phyloP scores from a whole-genome alignment of 164 flowering plant genomes.

The Aristolochia fimbriata region DNA sequence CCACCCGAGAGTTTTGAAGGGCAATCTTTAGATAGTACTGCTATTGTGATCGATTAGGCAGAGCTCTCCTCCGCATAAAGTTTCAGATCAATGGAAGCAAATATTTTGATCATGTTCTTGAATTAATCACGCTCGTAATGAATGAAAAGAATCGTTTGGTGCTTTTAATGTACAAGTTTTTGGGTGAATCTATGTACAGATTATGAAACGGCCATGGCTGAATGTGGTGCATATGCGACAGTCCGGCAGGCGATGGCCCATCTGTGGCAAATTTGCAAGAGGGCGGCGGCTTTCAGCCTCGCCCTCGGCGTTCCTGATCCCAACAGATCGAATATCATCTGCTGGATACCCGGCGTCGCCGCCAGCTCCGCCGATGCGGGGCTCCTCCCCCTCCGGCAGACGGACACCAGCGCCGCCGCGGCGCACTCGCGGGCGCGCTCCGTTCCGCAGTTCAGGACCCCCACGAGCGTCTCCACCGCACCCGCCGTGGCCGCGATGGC shows the following conservation, averaged over 20 bases:
- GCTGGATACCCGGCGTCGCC: slow-evolving; percentile 45
- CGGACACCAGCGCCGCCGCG: slow-evolving; percentile 53
- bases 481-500: slow-evolving; percentile 32
- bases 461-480: slow-evolving; percentile 27
- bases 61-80: too few relatives aligned
- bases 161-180: too few relatives aligned
- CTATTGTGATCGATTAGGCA: too few relatives aligned
- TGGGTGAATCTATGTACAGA: too few relatives aligned
- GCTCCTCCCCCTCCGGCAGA: slow-evolving; percentile 53
- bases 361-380: slow-evolving; percentile 54
- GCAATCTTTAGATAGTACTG: too few relatives aligned
- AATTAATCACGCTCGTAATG: too few relatives aligned
- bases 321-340: slow-evolving; percentile 65
- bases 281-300: slow-evolving; percentile 45
- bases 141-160: too few relatives aligned
- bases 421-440: slow-evolving; percentile 58
- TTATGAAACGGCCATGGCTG: not conserved
- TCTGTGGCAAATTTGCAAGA: slow-evolving; percentile 52
- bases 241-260: slow-evolving; percentile 28
- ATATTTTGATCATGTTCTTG: too few relatives aligned
- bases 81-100: too few relatives aligned
- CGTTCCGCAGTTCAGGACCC: slow-evolving; percentile 41
- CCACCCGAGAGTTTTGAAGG: too few relatives aligned
- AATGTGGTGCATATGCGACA: not conserved
- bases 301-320: slow-evolving; percentile 47